Base-by-base conservation (phyloP, 257 asterid genomes). In the Petunia secreta region DNA sequence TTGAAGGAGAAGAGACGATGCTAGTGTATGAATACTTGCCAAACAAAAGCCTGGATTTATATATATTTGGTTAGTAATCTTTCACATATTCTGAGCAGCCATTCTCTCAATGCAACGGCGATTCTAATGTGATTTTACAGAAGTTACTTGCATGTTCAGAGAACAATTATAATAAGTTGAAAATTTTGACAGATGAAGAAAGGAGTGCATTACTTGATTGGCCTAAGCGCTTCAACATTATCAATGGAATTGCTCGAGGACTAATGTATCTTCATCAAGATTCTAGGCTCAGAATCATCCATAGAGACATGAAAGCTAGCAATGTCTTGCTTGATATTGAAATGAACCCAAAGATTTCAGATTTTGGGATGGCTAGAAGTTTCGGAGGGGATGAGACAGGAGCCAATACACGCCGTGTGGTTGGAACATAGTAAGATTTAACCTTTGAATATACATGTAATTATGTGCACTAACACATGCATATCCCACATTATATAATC, bases 231-330 rank as follows among this genome's bases (percentile, higher is more conserved):
- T 83, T 88, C 81, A 74, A 86, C 9, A 84, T 85, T 37, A 78
- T 89, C 5, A 78, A 82, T 74, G 92, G 90, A 1, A 82, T 89
- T 50, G 88, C 89, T 43, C 68, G 93, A 6, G 92, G 96, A 2
- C 82, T 91, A 7, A 58, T 87, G 75, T 89, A 88, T 64, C 90
- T 91, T 13, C 96, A 87, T 81, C 92, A 88, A 81, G 94, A 91
- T 83, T 89, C 93, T 0, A 82, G 84, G 13, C 80, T 89, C 36
- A 75, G 87, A 75, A 77, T 88, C 13, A 88, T 89, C 71, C 90
- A 87, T 48, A 53, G 91, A 77, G 93, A 88, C 80, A 87, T 89
- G 37, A 91, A 89, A 82, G 81, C 89, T 0, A 88, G 96, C 89
- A 89, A 89, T 36, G 82, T 89, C 36, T 81, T 91, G 52, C 86